Conservation (phyloP, 2,329 filamentous ascomycete genomes). For the Trichocomaceae sp. region DNA sequence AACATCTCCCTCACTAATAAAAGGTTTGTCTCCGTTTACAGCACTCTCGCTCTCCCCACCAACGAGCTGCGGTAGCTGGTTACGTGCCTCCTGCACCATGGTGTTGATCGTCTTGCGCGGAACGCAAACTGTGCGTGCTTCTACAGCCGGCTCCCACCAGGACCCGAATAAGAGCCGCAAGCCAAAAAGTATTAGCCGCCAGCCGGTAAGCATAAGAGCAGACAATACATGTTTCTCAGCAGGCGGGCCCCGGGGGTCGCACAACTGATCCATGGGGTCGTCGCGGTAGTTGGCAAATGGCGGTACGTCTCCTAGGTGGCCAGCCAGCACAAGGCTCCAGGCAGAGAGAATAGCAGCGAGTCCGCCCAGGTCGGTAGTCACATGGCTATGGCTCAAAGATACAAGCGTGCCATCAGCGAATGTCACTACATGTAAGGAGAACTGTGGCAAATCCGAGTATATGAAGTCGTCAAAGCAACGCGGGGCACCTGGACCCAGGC, state of each 20-base stretch:
- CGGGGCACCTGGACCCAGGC: neutral
- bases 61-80: neutral
- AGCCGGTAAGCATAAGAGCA: neutral
- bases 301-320: neutral
- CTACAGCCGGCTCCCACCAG: neutral
- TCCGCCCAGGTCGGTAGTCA: conserved; percentile 1
- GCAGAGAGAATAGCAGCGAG: neutral
- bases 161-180: neutral
- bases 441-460: conserved; percentile 1
- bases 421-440: neutral
- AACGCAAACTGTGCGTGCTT: neutral
- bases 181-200: neutral
- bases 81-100: neutral
- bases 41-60: neutral
- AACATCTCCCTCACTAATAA: conserved; percentile 1
- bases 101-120: neutral
- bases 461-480: conserved; percentile 4
- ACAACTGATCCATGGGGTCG: neutral
- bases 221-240: conserved; percentile 1
- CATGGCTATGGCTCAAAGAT: neutral
- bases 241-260: neutral
- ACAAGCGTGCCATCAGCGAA: conserved; percentile 2
- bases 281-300: neutral
- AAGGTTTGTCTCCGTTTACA: neutral
- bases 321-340: conserved; percentile 2